A percentile compares a stretch with the other conserved stretches of the same genome.
phyloP scores from a whole-genome alignment of 805 yeast species.

The Candida odintsovae region DNA sequence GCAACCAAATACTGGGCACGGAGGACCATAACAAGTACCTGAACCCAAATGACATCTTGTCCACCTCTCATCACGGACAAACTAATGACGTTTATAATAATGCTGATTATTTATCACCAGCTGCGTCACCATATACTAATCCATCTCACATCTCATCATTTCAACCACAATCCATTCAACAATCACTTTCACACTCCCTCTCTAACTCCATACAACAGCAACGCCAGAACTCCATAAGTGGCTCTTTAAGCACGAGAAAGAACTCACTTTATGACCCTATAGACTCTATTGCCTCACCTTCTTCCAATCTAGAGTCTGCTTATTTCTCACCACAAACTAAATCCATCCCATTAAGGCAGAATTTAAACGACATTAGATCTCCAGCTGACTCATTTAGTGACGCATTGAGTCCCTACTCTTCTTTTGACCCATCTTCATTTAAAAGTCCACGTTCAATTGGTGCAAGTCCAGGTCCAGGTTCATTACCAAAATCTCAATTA shows the following conservation, averaged over 20 bases:
- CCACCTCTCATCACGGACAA: not conserved
- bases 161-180: conserved; percentile 13
- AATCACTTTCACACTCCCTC: conserved; percentile 2
- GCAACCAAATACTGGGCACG: not conserved
- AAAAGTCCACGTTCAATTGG: conserved; percentile 27
- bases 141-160: conserved; percentile 15
- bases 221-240: conserved; percentile 5
- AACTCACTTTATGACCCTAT: conserved; percentile 20
- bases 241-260: conserved; percentile 7
- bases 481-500: conserved; percentile 27
- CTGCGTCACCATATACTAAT: conserved; percentile 19
- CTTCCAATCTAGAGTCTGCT: conserved; percentile 16
- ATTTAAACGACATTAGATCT: not conserved
- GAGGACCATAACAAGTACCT: conserved; percentile 1
- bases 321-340: conserved; percentile 23
- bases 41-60: not conserved
- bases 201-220: conserved; percentile 1
- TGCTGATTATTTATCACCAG: conserved; percentile 15
- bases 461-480: conserved; percentile 19
- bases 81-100: not conserved
- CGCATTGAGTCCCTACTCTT: conserved; percentile 23
- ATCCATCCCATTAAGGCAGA: conserved; percentile 9
- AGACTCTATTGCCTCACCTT: conserved; percentile 16
- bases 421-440: conserved; percentile 20
- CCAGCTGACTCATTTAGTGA: conserved; percentile 19